These are phyloP conservation scores for Rhizopogon salebrosus DNA, from an alignment of 768 basidiomycete genomes.

Conservation along the genomic window DNA sequence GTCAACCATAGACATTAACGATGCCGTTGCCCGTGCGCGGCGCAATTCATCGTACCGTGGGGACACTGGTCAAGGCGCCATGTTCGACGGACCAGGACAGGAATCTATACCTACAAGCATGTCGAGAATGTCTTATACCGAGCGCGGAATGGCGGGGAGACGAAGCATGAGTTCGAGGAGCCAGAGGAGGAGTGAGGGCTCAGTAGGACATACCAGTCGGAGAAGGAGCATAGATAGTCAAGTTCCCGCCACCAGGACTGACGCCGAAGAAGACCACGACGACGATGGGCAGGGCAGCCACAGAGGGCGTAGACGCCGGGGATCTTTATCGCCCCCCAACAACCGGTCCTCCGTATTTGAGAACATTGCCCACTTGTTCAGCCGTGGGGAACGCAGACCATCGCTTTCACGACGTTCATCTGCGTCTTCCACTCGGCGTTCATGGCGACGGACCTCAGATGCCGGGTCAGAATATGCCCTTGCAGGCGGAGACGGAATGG, in stretches of 20 bases:
- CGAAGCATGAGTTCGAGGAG: slow-evolving; percentile 47
- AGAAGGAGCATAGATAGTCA: slow-evolving; percentile 40
- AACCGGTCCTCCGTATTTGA: slow-evolving; percentile 47
- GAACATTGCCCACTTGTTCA: slow-evolving; percentile 65
- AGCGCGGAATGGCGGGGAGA: slow-evolving; percentile 34
- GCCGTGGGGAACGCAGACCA: slow-evolving; percentile 45
- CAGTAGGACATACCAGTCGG: slow-evolving; percentile 24
- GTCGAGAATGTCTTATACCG: slow-evolving; percentile 70
- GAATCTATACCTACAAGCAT: slow-evolving; percentile 71
- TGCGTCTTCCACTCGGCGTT: slow-evolving; percentile 42
- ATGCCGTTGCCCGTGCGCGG: slow-evolving; percentile 52
- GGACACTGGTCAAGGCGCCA: slow-evolving; percentile 54
- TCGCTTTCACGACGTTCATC: slow-evolving; percentile 59
- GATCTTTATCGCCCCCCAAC: slow-evolving; percentile 34
- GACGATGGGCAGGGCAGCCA: slow-evolving; percentile 22
- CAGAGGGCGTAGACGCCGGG: slow-evolving; percentile 26
- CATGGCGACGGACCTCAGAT: slow-evolving; percentile 50
- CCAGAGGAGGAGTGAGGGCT: slow-evolving; percentile 49
- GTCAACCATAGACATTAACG: slow-evolving; percentile 65
- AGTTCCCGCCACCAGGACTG: slow-evolving; percentile 32
- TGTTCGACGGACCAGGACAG: slow-evolving; percentile 72
- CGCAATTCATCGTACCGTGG: slow-evolving; percentile 61
- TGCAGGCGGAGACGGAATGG: slow-evolving; percentile 49
- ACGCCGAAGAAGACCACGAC: slow-evolving; percentile 32
- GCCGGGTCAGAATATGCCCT: slow-evolving; percentile 55